Conservation (phyloP, 768 basidiomycete species). For the Podaxis sp. region DNA sequence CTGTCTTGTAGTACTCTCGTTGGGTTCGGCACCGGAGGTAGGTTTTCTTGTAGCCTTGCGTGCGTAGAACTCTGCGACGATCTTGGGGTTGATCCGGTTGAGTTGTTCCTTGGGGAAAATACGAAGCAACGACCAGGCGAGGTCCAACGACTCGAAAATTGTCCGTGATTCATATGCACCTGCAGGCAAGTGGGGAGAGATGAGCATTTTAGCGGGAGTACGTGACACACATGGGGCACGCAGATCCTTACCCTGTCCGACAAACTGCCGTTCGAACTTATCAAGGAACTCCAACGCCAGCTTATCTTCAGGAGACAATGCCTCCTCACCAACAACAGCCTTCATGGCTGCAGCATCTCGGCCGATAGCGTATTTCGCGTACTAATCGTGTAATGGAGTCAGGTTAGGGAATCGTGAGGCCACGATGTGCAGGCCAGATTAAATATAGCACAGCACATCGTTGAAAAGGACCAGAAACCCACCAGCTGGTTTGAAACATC, state of each 20-base stretch:
- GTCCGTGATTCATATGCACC: slow-evolving; percentile 94
- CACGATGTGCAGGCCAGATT: background rate
- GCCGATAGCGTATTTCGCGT: slow-evolving; percentile 98
- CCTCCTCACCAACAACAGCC: slow-evolving; percentile 98
- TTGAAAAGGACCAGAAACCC: slow-evolving; percentile 28
- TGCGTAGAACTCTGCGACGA: slow-evolving; percentile 89
- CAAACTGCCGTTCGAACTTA: slow-evolving; percentile 97
- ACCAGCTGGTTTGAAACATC: slow-evolving; percentile 99
- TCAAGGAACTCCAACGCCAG: slow-evolving; percentile 96
- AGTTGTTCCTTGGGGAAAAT: slow-evolving; percentile 99
- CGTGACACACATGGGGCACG: slow-evolving; percentile 12
- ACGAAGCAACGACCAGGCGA: slow-evolving; percentile 94
- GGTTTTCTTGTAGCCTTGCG: slow-evolving; percentile 75
- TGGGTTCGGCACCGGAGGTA: slow-evolving; percentile 48
- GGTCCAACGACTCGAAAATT: slow-evolving; percentile 95
- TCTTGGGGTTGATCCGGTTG: slow-evolving; percentile 97
- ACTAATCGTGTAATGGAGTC: slow-evolving; percentile 45
- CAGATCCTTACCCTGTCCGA: slow-evolving; percentile 80
- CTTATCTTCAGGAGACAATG: slow-evolving; percentile 92
- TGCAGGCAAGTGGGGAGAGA: slow-evolving; percentile 28
- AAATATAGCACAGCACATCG: slow-evolving; percentile 7
- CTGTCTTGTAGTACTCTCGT: slow-evolving; percentile 30
- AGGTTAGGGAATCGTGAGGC: background rate
- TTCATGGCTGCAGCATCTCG: slow-evolving; percentile 98
- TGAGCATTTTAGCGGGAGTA: slow-evolving; percentile 4